A percentile compares a stretch with the other conserved stretches of the same genome.
phyloP scores from a whole-genome alignment of 2,329 filamentous ascomycete species.

The Cercospora sp. region DNA sequence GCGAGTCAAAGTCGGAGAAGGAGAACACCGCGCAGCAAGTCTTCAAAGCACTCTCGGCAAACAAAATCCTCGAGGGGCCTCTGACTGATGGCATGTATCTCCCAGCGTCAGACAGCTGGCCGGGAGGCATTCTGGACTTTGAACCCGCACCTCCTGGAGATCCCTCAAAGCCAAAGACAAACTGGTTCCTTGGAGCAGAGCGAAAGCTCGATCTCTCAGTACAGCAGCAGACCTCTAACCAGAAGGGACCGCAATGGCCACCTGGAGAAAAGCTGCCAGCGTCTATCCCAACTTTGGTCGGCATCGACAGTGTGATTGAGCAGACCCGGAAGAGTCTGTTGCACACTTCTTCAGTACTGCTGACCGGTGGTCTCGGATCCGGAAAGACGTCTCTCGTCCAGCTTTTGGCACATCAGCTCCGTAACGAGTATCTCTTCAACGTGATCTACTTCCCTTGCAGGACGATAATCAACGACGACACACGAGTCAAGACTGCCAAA shows the following conservation, averaged over 20 bases:
- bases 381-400: constrained; percentile 85
- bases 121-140: constrained; percentile 81
- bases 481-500: constrained; percentile 83
- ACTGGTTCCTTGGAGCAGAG: constrained; percentile 79
- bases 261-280: constrained; percentile 56
- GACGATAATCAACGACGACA: constrained; percentile 87
- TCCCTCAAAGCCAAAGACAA: constrained; percentile 49
- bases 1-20: constrained; percentile 78
- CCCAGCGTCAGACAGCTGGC: constrained; percentile 67
- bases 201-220: constrained; percentile 72
- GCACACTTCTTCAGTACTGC: constrained; percentile 82
- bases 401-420: constrained; percentile 71
- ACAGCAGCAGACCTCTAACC: constrained; percentile 70
- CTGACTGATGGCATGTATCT: constrained; percentile 87
- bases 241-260: constrained; percentile 54
- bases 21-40: constrained; percentile 75
- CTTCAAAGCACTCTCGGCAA: constrained; percentile 65
- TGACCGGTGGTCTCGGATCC: constrained; percentile 85
- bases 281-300: constrained; percentile 66
- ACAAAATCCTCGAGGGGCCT: constrained; percentile 74
- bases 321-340: constrained; percentile 74
- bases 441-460: constrained; percentile 84
- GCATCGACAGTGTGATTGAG: constrained; percentile 74
- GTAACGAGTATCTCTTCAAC: constrained; percentile 73
- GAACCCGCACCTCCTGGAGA: constrained; percentile 58